Evolutionary conservation across 2,329 filamentous ascomycete species (phyloP), one percentile per base, ranked within the genome.

Genomic region (Phoma herbarum): DNA sequence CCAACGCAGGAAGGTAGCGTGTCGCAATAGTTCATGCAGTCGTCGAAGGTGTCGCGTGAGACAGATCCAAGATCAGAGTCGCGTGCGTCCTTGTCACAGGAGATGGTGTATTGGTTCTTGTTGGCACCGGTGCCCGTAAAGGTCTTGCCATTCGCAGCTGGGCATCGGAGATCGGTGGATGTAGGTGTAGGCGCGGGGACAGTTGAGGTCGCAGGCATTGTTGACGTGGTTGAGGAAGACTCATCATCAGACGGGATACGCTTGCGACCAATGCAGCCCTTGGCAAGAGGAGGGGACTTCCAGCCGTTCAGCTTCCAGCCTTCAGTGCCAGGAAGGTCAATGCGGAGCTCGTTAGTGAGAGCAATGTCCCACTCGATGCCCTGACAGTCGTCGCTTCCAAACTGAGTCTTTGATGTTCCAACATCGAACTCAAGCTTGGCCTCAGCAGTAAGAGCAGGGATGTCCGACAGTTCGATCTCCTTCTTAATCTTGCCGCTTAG

Each of bases 321-420:
- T 22, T 50, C 31, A 20, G 53, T 47, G 5, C 41, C 33, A 18
- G 54, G 54, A 12, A 45, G 26, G n/a, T 57, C 54, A 10, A 57
- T 50, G 26, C 54, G 54, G n/a, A 57, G 41, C 26, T 52, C 54
- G 43, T 57, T 57, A 26, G 54, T 57, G 14, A 57, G 47, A 42
- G 48, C 42, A 12, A 57, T 52, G n/a, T 57, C 48, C 54, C 54
- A 57, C 31, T 33, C 54, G n/a, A 57, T 52, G 20, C 54, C 54
- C 23, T 57, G 48, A 16, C 54, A 57, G 12, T 44, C 39, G 35
- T 57, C 54, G 16, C 54, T 37, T 37, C 54, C 54, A 12, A 57
- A 47, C 11, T 57, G 54, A 16, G 35, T 52, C 33, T 47, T 52
- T 3, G 54, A 52, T n/a, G 54, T 57, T 31, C 54, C 54, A 18